Conservation (phyloP, 495 filamentous ascomycete genomes). For the Tuber indicum region DNA sequence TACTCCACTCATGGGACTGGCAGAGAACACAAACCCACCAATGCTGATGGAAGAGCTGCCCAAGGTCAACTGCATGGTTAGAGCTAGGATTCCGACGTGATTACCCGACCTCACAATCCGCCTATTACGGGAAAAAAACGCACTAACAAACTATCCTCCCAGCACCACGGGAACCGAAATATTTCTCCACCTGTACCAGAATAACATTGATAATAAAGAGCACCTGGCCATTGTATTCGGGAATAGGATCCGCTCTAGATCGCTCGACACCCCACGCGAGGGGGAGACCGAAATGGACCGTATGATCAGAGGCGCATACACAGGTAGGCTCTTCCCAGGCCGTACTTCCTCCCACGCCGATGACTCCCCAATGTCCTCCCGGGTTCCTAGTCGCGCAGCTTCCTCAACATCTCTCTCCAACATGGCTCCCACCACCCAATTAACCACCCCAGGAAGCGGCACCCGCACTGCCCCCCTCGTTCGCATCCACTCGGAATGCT, state of each 20-base stretch:
- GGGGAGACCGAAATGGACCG: constrained; percentile 95
- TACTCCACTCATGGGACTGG: constrained; percentile 51
- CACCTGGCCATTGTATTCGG: constrained; percentile 98
- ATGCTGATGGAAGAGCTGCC: constrained; percentile 64
- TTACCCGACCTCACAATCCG: background rate
- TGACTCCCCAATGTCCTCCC: constrained; percentile 29
- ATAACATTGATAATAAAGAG: constrained; percentile 88
- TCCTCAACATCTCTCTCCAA: constrained; percentile 6
- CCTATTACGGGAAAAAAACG: constrained; percentile 1
- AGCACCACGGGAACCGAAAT: constrained; percentile 80
- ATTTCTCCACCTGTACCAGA: constrained; percentile 93
- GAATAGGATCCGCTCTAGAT: constrained; percentile 67
- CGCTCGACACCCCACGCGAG: constrained; percentile 68
- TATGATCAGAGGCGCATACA: constrained; percentile 90
- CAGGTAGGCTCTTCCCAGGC: constrained; percentile 78
- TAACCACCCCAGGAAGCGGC: constrained; percentile 16
- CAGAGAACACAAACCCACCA: constrained; percentile 52
- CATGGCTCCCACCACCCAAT: constrained; percentile 1
- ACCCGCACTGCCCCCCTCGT: constrained; percentile 59
- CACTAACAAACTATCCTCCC: background rate
- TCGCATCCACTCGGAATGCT: constrained; percentile 95
- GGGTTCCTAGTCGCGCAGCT: constrained; percentile 14
- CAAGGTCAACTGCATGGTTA: constrained; percentile 70
- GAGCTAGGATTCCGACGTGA: constrained; percentile 71
- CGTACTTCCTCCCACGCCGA: constrained; percentile 52